A percentile compares a stretch with the other conserved stretches of the same genome.
Conservation (phyloP, 225 moss, liverwort and hornwort species). For the Pleurozium schreberi region DNA sequence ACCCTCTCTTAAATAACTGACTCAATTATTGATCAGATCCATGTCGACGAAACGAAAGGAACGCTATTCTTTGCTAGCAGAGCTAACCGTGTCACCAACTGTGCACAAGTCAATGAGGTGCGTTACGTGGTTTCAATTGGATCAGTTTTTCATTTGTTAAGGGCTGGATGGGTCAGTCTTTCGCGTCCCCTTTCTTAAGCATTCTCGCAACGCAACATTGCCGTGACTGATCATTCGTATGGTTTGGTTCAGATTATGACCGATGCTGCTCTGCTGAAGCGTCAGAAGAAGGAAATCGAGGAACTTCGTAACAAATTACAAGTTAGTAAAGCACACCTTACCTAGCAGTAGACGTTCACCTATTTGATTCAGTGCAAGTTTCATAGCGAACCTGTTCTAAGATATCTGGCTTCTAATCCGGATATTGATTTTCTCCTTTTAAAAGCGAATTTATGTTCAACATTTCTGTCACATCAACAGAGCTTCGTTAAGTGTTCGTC, state of each 20-base stretch:
- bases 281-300: conserved; percentile 94
- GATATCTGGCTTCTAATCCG: not conserved
- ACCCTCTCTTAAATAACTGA: not conserved
- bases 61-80: conserved; percentile 93
- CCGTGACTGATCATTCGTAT: not conserved
- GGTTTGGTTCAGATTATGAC: conserved; percentile 65
- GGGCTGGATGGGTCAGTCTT: not conserved
- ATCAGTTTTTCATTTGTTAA: not conserved
- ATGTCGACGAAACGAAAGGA: conserved; percentile 87
- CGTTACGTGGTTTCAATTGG: not conserved
- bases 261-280: conserved; percentile 92
- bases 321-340: not conserved
- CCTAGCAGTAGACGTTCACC: not conserved
- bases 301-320: conserved; percentile 79
- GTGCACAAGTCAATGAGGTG: conserved; percentile 99
- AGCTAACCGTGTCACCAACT: conserved; percentile 91
- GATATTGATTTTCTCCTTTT: not conserved
- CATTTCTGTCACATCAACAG: not conserved
- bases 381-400: not conserved
- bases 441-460: not conserved
- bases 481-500: not conserved
- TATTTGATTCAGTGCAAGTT: not conserved
- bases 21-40: conserved; percentile 46
- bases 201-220: not conserved
- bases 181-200: not conserved